Base-by-base conservation (phyloP, 139 green algal genomes). In the Trebouxia sp. region DNA sequence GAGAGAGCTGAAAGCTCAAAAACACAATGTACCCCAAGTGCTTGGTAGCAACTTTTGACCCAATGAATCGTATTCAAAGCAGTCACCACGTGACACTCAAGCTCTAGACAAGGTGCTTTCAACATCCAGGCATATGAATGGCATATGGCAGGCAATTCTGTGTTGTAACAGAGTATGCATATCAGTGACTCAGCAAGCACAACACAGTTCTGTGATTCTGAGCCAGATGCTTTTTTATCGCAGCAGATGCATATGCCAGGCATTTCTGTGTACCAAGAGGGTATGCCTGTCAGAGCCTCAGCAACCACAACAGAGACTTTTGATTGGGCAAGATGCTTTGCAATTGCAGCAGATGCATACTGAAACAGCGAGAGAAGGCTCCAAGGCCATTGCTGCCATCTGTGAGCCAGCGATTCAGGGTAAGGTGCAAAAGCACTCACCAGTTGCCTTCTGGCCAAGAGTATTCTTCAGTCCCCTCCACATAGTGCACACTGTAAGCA, bases 401-500 rank as follows among this genome's bases (percentile, higher is more conserved):
- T 42, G 26, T 28, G 24, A 41, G 24, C 0, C 24, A 42, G 28
- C 14, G 6, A 42, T 9, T 43, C 30, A 10, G 24, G 24, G 12
- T 26, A 32, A 39, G 5, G 30, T 62, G 41, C 74, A 81, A 10
- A 30, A 26, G 4, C 37, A 41, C 80, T 42, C 79, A 89, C 94
- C 94, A 98, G 85, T 98, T 98, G 47, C 92, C 85, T 1, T 78
- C 22, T 15, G 82, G 38, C 89, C 91, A 98, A 0, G 17, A 38
- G n/a, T 66, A 43, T 26, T 79, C 89, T 2, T 53, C 30, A 0
- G 75, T 85, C 14, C 88, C 83, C 66, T 97, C 94, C 5, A 97
- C 89, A 11, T 95, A 55, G 75, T 98, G 94, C 79, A 97, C 83
- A 22, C 86, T 90, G 87, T 94, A 97, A 28, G 91, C 93, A 83